Evolutionary conservation across 495 filamentous ascomycete species (phyloP).

Genomic region (Penicillium desertorum): DNA sequence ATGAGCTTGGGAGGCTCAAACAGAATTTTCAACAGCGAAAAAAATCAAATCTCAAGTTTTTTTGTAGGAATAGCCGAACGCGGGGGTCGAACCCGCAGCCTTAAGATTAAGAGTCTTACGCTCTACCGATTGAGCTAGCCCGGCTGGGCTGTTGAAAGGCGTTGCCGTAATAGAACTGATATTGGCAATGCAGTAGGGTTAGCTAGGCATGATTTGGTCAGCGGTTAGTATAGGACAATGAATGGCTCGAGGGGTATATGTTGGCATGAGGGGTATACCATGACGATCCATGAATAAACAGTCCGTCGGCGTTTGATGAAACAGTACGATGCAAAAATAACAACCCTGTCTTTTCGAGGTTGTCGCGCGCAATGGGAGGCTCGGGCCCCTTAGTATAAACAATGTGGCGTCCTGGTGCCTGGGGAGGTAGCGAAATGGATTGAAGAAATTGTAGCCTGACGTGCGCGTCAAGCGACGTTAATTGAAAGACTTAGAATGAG

Average conservation of each 20-base stretch:
- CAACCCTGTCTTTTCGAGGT: background rate
- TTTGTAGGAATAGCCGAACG: constrained; percentile 43
- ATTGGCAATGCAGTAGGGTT: background rate
- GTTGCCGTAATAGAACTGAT: background rate
- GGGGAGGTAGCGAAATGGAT: background rate
- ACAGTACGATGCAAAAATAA: background rate
- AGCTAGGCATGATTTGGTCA: background rate
- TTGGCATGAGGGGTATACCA: background rate
- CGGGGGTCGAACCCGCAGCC: constrained; percentile 63
- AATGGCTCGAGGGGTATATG: background rate
- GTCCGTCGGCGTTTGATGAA: background rate
- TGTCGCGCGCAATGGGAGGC: background rate
- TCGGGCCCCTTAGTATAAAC: background rate
- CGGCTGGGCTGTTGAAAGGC: constrained; percentile 36
- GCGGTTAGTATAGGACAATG: too few relatives aligned
- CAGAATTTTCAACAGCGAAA: constrained; percentile 19
- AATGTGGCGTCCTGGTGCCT: constrained; percentile 1
- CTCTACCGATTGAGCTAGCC: constrained; percentile 83
- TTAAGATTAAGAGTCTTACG: constrained; percentile 82
- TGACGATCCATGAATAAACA: background rate
- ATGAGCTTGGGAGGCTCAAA: background rate
- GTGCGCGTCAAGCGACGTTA: constrained; percentile 4
- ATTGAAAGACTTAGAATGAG: background rate
- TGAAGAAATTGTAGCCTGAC: background rate
- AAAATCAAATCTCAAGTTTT: constrained; percentile 20